A percentile compares a stretch with the other conserved stretches of the same genome.
Evolutionary conservation across 106 monocot species (phyloP).

Genomic region (Allium cepa): DNA sequence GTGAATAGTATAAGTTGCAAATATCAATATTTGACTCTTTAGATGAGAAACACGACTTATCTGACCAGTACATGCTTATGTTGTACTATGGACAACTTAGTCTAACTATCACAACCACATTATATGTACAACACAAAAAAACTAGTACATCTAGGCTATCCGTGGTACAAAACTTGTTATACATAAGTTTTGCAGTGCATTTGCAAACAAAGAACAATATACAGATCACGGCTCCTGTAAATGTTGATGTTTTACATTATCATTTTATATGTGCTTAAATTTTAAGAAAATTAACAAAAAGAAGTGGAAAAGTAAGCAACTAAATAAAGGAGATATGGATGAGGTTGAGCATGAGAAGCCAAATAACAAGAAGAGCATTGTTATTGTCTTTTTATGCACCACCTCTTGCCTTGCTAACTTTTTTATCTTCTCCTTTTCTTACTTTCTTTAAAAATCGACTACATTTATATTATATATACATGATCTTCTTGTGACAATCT

Average conservation of each 20-base stretch:
- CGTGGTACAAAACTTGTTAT: no score
- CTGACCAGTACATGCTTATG: no score
- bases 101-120: not conserved
- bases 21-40: no score
- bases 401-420: not conserved
- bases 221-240: not conserved
- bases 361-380: no score
- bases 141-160: not conserved
- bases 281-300: not conserved
- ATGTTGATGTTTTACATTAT: not conserved
- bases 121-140: not conserved
- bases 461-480: constrained; percentile 30
- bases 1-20: no score
- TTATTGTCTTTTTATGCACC: no score
- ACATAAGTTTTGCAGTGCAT: not conserved
- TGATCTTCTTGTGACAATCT: constrained; percentile 66
- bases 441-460: no score
- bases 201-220: not conserved
- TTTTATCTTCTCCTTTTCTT: not conserved
- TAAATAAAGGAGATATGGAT: no score
- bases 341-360: no score
- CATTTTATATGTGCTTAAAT: not conserved
- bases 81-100: not conserved
- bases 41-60: no score
- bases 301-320: not conserved